Percentiles rank a stretch among this genome's conserved stretches.
These are phyloP conservation scores for Penicillium sp. DNA, from an alignment of 2,329 filamentous ascomycete species.

Conservation along the genomic window DNA sequence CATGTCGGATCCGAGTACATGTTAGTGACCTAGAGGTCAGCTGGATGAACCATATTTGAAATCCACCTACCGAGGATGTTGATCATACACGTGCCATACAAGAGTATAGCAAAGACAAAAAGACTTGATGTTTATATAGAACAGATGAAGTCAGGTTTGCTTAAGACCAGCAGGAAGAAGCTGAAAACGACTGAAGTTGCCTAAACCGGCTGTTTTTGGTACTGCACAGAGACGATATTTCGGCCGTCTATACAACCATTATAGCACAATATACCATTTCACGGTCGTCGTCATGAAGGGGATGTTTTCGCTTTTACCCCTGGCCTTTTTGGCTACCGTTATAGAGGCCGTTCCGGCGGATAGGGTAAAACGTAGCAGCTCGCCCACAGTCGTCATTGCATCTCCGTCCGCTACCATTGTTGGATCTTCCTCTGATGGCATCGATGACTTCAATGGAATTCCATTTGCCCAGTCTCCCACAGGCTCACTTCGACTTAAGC, in stretches of 20 bases:
- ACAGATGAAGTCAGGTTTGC: neutral
- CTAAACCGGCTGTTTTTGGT: neutral
- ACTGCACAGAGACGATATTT: neutral
- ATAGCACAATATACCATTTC: neutral
- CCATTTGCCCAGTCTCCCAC: slow-evolving; percentile 70
- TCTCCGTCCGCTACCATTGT: slow-evolving; percentile 51
- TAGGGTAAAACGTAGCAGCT: neutral
- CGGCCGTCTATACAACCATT: neutral
- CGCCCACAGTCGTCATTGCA: slow-evolving; percentile 3
- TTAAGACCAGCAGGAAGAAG: neutral
- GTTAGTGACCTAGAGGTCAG: neutral
- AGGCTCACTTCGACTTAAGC: slow-evolving; percentile 64
- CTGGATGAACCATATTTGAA: neutral
- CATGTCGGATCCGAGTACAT: neutral
- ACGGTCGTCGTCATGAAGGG: neutral
- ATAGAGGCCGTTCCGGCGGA: neutral
- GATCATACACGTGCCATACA: neutral
- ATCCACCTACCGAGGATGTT: neutral
- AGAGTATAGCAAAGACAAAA: neutral
- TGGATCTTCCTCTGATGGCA: slow-evolving; percentile 32
- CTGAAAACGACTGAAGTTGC: neutral
- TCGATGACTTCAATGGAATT: slow-evolving; percentile 71
- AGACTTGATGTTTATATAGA: neutral
- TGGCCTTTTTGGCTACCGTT: neutral
- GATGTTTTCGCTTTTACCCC: neutral